These are phyloP conservation scores for Saprolegnia diclina DNA, from an alignment of 352 stramenopile species.

Conservation along the genomic window DNA sequence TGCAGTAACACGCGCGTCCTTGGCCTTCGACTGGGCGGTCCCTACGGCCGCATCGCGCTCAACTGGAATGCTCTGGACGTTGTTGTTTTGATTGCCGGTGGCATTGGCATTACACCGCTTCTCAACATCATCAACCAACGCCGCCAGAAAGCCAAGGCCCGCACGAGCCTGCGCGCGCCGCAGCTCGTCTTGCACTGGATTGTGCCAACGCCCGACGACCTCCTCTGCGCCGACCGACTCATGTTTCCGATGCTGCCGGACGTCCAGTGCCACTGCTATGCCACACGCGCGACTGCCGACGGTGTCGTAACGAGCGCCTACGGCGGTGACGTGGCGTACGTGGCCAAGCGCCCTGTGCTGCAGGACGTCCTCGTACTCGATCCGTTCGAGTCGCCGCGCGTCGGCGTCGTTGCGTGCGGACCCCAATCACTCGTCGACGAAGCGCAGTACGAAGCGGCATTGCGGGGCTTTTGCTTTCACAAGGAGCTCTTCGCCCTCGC, in stretches of 20 bases:
- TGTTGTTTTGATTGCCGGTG: constrained; percentile 57
- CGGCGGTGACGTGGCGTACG: constrained; percentile 51
- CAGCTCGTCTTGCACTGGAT: constrained; percentile 45
- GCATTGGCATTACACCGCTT: constrained; percentile 71
- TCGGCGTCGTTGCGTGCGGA: constrained; percentile 64
- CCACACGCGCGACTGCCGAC: background rate
- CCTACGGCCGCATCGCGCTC: constrained; percentile 55
- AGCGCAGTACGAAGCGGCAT: constrained; percentile 48
- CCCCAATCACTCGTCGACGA: constrained; percentile 66
- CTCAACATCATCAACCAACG: constrained; percentile 67
- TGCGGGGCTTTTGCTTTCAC: constrained; percentile 69
- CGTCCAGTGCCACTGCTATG: background rate
- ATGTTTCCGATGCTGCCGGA: constrained; percentile 43
- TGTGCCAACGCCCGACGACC: constrained; percentile 52
- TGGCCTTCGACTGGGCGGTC: constrained; percentile 48
- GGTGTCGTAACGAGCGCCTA: constrained; percentile 29
- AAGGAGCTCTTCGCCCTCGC: constrained; percentile 61
- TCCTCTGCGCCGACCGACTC: constrained; percentile 68
- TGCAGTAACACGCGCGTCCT: constrained; percentile 41
- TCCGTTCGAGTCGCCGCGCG: constrained; percentile 40
- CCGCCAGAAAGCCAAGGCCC: constrained; percentile 34
- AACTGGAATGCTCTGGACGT: constrained; percentile 57
- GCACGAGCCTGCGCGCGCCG: background rate
- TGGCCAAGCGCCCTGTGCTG: constrained; percentile 46
- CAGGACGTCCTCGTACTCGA: constrained; percentile 62